phyloP scores from a whole-genome alignment of 306 rosid species.

The Cicer bijugum region DNA sequence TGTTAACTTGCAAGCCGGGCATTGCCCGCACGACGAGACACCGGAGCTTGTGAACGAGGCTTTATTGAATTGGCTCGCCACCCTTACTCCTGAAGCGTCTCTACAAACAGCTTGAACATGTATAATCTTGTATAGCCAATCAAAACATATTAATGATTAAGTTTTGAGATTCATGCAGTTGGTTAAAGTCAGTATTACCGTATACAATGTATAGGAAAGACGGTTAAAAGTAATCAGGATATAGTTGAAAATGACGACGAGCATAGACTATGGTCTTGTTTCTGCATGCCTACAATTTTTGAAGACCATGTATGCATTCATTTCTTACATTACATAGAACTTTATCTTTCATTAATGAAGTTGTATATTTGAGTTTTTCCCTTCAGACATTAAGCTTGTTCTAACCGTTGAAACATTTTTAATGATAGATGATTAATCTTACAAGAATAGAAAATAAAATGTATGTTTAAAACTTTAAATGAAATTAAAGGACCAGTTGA shows the following conservation, averaged over 20 bases:
- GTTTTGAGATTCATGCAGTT: slow-evolving; percentile 22
- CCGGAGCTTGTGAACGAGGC: slow-evolving; percentile 84
- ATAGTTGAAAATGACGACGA: slow-evolving; percentile 5
- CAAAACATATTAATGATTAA: slow-evolving; percentile 18
- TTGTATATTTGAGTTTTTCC: background rate
- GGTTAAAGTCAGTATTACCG: slow-evolving; percentile 5
- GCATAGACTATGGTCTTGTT: background rate
- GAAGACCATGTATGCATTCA: slow-evolving; percentile 24
- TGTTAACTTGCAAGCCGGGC: slow-evolving; percentile 85
- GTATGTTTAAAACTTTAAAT: too few species aligned
- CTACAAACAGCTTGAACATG: slow-evolving; percentile 56
- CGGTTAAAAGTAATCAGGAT: background rate
- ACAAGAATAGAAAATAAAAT: too few species aligned
- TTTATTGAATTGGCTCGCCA: slow-evolving; percentile 75
- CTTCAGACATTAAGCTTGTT: background rate
- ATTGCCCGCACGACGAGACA: slow-evolving; percentile 89
- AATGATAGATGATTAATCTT: too few species aligned
- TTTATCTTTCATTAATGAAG: slow-evolving; percentile 28
- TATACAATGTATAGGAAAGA: slow-evolving; percentile 29
- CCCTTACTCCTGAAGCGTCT: slow-evolving; percentile 52
- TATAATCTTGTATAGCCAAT: slow-evolving; percentile 3
- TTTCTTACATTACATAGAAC: background rate
- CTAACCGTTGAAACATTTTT: background rate
- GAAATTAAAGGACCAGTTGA: too few species aligned
- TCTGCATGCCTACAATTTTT: slow-evolving; percentile 30